phyloP scores from a whole-genome alignment of 1,284 basidiomycete species.

The Volvariella surrecta region DNA sequence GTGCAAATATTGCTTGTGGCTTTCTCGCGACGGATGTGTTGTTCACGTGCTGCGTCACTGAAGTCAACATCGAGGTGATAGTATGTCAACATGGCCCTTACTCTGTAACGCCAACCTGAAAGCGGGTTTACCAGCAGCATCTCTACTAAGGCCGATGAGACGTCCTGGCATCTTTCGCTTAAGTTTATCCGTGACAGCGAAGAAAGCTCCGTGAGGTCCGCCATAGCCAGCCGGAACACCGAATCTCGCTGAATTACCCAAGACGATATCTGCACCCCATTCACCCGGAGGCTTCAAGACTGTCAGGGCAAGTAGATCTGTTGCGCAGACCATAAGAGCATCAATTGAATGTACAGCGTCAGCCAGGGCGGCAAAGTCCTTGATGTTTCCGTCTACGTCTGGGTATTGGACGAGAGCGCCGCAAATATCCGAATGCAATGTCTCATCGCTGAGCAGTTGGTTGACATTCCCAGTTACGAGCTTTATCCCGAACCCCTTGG shows the following conservation, averaged over 20 bases:
- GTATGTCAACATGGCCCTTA: conserved; percentile 28
- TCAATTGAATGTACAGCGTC: conserved; percentile 67
- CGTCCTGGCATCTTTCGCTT: conserved; percentile 98
- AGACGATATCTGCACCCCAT: conserved; percentile 96
- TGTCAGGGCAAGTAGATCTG: conserved; percentile 89
- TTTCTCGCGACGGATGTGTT: conserved; percentile 94
- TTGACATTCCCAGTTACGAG: conserved; percentile 61
- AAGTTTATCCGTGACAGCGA: conserved; percentile 86
- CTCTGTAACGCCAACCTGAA: conserved; percentile 94
- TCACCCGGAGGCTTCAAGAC: conserved; percentile 95
- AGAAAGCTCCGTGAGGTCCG: conserved; percentile 93
- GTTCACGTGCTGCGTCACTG: conserved; percentile 70
- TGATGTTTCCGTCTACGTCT: conserved; percentile 81
- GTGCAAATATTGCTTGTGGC: conserved; percentile 95
- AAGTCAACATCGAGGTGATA: neutral
- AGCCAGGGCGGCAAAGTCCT: conserved; percentile 68
- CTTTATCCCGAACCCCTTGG: conserved; percentile 84
- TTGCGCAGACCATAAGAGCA: conserved; percentile 80
- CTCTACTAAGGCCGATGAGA: conserved; percentile 86
- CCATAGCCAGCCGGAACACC: conserved; percentile 90
- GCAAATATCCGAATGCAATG: conserved; percentile 60
- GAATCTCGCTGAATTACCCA: conserved; percentile 94
- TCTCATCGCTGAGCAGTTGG: conserved; percentile 43
- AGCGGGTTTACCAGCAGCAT: conserved; percentile 77
- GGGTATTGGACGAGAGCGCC: conserved; percentile 92